Base-by-base conservation (phyloP, 148 eudicot genomes). In the Suaeda aralocaspica region DNA sequence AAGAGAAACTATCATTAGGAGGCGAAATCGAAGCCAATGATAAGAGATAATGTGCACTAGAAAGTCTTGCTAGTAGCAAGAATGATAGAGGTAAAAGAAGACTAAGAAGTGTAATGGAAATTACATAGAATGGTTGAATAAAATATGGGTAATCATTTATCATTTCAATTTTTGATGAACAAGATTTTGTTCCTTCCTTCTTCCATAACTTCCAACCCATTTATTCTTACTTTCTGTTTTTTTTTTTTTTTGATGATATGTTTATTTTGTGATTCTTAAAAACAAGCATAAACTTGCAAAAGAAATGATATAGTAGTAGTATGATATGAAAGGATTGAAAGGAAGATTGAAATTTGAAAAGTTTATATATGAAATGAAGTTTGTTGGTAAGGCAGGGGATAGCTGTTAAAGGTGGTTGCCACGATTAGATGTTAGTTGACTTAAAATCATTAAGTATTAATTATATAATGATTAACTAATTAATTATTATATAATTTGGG, bases 51-150 rank as follows among this genome's bases (percentile, higher is more conserved):
- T 73, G 66, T 15, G 89, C 87, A 72, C 84, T 75, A 46, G 96
- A 75, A 48, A 90, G 83, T 65, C 96, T 78, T 44, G 95, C 87
- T 64, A 93, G 70, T 49, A 90, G 87, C 63, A 93, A 84, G 51
- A 88, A 90, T 1, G 96, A 88, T 62, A 90, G 78, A 29, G 98
- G 96, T 62, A 93, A 80, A 44, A 93, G 85, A 61, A 93, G 94
- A 78, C 87, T 85, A 76, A 93, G 89, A 67, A 87, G 87, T 58
- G 85, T 81, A 55, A 82, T 63, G 6, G 85, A 80, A 62, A 87
- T 69, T 26, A 80, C 58, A 68, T 87, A 84, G 50, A 90, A 86
- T 44, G 81, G 70, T 42, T 71, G 64, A 42, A 76, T 33, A 39
- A 82, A 42, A 30, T 30, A 8, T 24, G 69, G 67, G 45, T 44